Conservation (phyloP, 768 basidiomycete genomes). For the Lactarius indigo region DNA sequence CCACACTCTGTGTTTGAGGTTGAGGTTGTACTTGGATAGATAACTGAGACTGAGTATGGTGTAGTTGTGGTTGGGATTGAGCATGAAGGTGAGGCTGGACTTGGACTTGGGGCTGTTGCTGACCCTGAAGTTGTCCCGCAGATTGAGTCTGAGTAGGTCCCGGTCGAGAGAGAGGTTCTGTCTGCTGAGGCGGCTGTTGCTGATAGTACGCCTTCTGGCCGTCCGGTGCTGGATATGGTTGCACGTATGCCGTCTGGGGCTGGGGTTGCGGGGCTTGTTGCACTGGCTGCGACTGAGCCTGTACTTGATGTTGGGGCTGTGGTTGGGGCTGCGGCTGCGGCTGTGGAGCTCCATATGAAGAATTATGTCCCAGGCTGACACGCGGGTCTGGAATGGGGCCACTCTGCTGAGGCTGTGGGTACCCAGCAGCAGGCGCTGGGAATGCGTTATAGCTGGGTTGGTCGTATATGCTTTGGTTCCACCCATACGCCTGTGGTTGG, state of each 20-base stretch:
- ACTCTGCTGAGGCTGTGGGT: constrained; percentile 32
- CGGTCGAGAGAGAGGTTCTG: constrained; percentile 11
- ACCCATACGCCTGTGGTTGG: constrained; percentile 46
- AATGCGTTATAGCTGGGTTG: constrained; percentile 43
- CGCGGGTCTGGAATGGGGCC: constrained; percentile 19
- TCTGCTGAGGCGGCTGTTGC: constrained; percentile 18
- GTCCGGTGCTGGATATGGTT: constrained; percentile 26
- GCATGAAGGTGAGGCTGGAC: constrained; percentile 17
- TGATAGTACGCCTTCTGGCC: constrained; percentile 24
- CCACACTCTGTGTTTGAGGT: constrained; percentile 28
- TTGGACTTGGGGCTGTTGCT: constrained; percentile 30
- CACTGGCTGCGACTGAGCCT: constrained; percentile 31
- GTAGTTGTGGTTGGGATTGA: constrained; percentile 24
- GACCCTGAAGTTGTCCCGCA: constrained; percentile 29
- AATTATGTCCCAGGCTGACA: not conserved
- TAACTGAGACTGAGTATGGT: constrained; percentile 31
- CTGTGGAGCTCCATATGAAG: constrained; percentile 12
- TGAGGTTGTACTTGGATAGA: constrained; percentile 36
- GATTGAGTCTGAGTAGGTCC: constrained; percentile 11
- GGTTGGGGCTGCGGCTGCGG: constrained; percentile 32
- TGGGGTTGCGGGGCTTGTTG: constrained; percentile 28
- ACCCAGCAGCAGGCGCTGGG: constrained; percentile 33
- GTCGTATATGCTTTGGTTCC: constrained; percentile 47
- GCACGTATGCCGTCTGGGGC: constrained; percentile 30
- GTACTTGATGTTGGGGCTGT: constrained; percentile 26